These are phyloP conservation scores for Planoprotostelium fungivorum DNA, from an alignment of 78 protist species.

Conservation along the genomic window DNA sequence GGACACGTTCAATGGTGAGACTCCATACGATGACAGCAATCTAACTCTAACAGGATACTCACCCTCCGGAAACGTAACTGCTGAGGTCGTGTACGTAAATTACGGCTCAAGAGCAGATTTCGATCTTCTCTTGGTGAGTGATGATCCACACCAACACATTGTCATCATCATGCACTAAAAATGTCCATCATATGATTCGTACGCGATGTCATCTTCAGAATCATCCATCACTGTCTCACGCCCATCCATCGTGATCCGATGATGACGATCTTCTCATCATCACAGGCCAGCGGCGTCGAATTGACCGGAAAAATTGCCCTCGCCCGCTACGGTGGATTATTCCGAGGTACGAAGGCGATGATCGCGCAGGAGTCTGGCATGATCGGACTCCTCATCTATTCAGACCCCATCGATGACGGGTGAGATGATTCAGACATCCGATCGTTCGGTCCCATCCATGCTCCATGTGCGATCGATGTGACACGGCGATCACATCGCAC, in stretches of 20 bases:
- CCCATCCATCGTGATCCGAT: no score
- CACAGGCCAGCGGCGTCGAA: not conserved
- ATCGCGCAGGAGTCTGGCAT: slow-evolving; percentile 12
- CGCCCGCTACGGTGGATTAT: slow-evolving; percentile 38
- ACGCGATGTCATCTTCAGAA: no score
- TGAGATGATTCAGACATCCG: no score
- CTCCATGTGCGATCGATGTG: no score
- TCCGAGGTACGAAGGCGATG: slow-evolving; percentile 56
- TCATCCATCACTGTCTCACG: no score
- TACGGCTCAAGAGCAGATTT: not conserved
- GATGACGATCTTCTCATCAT: no score
- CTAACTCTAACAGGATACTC: slow-evolving; percentile 1
- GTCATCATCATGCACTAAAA: no score
- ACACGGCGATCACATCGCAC: no score
- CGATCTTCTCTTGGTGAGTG: no score
- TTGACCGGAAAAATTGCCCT: slow-evolving; percentile 13
- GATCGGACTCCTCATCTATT: slow-evolving; percentile 22
- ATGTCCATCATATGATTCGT: no score
- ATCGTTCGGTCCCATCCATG: no score
- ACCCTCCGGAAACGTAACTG: not conserved
- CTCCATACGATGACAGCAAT: not conserved
- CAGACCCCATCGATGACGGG: slow-evolving; percentile 55
- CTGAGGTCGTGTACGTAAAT: not conserved
- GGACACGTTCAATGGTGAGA: not conserved
- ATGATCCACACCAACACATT: no score